Evolutionary conservation across 805 yeast genomes (phyloP).

Genomic region (Ogataea parapolymorpha): DNA sequence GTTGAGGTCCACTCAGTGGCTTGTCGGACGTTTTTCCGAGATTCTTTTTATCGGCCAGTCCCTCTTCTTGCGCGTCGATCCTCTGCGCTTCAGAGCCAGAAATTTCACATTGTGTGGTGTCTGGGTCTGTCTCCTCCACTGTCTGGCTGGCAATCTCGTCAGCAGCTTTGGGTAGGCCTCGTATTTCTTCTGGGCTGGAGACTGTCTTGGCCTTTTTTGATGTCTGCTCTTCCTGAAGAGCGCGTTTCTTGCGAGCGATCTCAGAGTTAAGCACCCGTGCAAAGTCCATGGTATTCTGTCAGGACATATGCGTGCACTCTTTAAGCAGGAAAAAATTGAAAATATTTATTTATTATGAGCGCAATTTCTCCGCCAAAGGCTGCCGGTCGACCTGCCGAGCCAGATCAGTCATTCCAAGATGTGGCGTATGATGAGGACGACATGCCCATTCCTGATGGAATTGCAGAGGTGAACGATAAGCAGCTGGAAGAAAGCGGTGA

Average conservation of each 20-base stretch:
- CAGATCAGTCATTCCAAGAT: constrained; percentile 13
- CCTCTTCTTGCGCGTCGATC: constrained; percentile 1
- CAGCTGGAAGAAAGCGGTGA: constrained; percentile 48
- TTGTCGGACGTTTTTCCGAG: constrained; percentile 8
- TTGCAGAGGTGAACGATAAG: constrained; percentile 34
- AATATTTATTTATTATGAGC: constrained; percentile 10
- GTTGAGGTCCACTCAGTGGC: constrained; percentile 1
- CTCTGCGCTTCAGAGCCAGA: not conserved
- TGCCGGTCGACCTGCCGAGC: constrained; percentile 5
- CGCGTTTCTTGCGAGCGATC: constrained; percentile 40
- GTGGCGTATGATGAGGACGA: constrained; percentile 31
- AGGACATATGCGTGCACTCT: constrained; percentile 7
- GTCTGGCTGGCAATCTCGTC: too few relatives aligned
- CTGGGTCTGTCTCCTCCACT: not conserved
- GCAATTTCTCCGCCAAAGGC: constrained; percentile 6
- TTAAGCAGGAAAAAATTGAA: constrained; percentile 1
- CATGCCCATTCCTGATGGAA: constrained; percentile 34
- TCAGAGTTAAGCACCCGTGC: constrained; percentile 43
- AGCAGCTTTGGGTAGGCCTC: not conserved
- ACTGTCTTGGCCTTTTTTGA: constrained; percentile 3
- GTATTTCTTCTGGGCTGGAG: not conserved
- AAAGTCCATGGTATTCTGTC: constrained; percentile 42
- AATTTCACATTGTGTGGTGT: not conserved
- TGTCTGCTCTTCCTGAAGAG: constrained; percentile 1
- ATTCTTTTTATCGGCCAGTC: not conserved